Conservation (phyloP, 2,329 filamentous ascomycete genomes). For the Fusarium newnesense region DNA sequence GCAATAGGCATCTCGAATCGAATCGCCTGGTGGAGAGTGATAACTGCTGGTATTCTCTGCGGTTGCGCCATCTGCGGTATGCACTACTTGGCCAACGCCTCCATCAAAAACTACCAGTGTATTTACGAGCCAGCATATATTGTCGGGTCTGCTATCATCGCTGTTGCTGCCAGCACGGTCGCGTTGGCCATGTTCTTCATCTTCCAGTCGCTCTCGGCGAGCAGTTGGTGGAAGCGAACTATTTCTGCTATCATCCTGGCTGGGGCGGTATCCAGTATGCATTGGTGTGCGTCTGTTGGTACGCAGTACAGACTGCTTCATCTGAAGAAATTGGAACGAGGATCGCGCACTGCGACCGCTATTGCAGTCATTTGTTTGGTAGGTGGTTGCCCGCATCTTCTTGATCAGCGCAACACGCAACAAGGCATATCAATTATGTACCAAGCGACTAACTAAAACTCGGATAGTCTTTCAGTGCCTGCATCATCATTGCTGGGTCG, state of each 20-base stretch:
- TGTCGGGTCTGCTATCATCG: slow-evolving; percentile 75
- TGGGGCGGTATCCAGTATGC: slow-evolving; percentile 85
- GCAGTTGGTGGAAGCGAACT: slow-evolving; percentile 78
- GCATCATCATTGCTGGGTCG: slow-evolving; percentile 66
- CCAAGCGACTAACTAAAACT: background rate
- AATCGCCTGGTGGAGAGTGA: slow-evolving; percentile 67
- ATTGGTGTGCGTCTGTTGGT: slow-evolving; percentile 81
- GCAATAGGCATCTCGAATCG: slow-evolving; percentile 70
- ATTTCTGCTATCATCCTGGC: slow-evolving; percentile 76
- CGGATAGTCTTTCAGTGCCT: slow-evolving; percentile 68
- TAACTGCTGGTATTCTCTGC: slow-evolving; percentile 73
- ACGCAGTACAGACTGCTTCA: slow-evolving; percentile 72
- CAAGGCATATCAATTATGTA: background rate
- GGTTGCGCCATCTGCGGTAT: slow-evolving; percentile 83
- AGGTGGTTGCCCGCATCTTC: slow-evolving; percentile 42
- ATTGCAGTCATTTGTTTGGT: slow-evolving; percentile 80
- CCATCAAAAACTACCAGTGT: slow-evolving; percentile 81
- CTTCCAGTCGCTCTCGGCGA: slow-evolving; percentile 79
- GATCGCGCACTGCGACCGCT: slow-evolving; percentile 69
- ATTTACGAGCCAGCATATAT: slow-evolving; percentile 69
- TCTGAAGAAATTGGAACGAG: slow-evolving; percentile 45
- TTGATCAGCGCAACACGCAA: too few relatives aligned
- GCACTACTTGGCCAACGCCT: slow-evolving; percentile 87
- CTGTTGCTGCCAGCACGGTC: slow-evolving; percentile 74
- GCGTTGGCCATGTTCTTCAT: slow-evolving; percentile 82